These are phyloP conservation scores for Lentinula sp. DNA, from an alignment of 768 basidiomycete genomes.

Conservation along the genomic window DNA sequence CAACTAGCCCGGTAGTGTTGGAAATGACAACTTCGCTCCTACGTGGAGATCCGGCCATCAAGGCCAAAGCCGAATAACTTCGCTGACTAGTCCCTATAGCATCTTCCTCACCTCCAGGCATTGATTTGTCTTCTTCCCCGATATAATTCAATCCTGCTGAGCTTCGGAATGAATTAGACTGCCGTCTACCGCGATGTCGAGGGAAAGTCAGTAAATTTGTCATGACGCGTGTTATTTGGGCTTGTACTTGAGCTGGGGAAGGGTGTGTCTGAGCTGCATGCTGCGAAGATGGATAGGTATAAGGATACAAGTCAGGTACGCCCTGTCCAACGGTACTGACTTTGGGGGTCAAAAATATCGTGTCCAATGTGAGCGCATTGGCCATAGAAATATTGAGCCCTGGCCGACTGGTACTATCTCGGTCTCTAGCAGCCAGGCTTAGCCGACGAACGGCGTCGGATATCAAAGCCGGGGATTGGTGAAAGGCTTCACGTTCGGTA, in stretches of 20 bases:
- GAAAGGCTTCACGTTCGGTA: constrained; percentile 26
- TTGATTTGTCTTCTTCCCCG: constrained; percentile 22
- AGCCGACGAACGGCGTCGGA: constrained; percentile 71
- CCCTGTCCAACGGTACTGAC: constrained; percentile 17
- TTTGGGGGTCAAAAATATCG: background rate
- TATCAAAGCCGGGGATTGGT: constrained; percentile 60
- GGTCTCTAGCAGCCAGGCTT: constrained; percentile 55
- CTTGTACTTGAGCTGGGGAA: constrained; percentile 24
- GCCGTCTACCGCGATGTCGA: constrained; percentile 23
- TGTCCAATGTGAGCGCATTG: background rate
- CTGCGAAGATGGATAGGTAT: background rate
- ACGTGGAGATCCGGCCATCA: constrained; percentile 26
- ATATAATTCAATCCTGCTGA: background rate
- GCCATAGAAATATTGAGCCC: background rate
- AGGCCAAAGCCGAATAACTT: constrained; percentile 26
- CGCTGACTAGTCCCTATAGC: constrained; percentile 29
- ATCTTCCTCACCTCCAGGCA: constrained; percentile 32
- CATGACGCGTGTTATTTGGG: constrained; percentile 69
- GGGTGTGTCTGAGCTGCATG: constrained; percentile 10
- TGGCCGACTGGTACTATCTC: constrained; percentile 5
- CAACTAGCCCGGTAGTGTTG: constrained; percentile 42
- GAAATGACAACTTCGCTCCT: constrained; percentile 58
- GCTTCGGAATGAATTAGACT: background rate
- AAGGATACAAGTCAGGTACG: constrained; percentile 11
- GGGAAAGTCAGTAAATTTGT: constrained; percentile 66